Evolutionary conservation across 2,329 filamentous ascomycete species (phyloP).

Genomic region (Fusarium nisikadoi): DNA sequence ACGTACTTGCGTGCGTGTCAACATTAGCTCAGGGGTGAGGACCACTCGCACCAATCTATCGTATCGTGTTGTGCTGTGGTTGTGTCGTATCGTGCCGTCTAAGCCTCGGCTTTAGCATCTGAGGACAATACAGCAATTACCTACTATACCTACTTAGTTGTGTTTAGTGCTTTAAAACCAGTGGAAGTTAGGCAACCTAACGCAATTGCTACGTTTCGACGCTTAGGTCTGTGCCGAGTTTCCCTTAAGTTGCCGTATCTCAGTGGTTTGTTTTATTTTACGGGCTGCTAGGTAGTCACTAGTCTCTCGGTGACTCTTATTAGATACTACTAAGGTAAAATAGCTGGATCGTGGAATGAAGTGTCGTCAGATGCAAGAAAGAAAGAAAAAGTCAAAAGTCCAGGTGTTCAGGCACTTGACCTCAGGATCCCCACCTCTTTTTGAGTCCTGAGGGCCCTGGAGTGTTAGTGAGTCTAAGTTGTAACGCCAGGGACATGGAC

Average conservation of each 20-base stretch:
- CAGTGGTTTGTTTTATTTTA: conserved; percentile 18
- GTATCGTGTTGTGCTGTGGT: conserved; percentile 1
- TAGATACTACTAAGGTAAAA: neutral
- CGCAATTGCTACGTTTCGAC: conserved; percentile 13
- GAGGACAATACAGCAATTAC: neutral
- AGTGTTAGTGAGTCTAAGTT: conserved; percentile 2
- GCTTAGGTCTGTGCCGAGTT: conserved; percentile 18
- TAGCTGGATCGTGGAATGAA: conserved; percentile 26
- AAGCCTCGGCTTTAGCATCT: conserved; percentile 23
- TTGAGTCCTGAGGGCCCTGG: neutral
- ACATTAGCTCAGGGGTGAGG: conserved; percentile 34
- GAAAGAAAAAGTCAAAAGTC: neutral
- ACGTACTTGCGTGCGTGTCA: neutral
- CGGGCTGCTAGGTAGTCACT: neutral
- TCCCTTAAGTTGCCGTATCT: conserved; percentile 15
- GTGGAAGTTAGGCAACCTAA: neutral
- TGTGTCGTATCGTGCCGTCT: conserved; percentile 2
- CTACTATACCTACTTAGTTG: neutral
- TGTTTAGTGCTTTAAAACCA: neutral
- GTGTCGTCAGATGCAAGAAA: conserved; percentile 17
- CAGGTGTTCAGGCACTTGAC: neutral
- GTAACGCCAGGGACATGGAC: conserved; percentile 30
- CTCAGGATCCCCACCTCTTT: conserved; percentile 7
- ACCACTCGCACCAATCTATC: conserved; percentile 18
- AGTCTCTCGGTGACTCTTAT: neutral